A percentile compares a stretch with the other conserved stretches of the same genome.
Conservation (phyloP, 1,139 yeast genomes). For the Keqinozyma sinolaborantium region DNA sequence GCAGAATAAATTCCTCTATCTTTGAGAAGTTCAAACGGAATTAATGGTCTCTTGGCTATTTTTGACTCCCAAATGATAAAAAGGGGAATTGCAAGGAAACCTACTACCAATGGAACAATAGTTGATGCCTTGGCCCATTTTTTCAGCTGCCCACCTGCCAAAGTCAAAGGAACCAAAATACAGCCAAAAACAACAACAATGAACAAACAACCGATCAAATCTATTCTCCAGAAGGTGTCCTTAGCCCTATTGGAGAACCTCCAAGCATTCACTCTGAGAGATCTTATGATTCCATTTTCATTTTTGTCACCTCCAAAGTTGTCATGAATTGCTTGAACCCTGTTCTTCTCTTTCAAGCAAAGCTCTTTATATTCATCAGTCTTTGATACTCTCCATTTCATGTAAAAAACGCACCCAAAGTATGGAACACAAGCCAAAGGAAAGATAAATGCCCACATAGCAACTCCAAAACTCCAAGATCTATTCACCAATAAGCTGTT, state of each 20-base stretch:
- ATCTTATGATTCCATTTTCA: no score
- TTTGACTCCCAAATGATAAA: slow-evolving; percentile 9
- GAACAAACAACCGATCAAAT: slow-evolving; percentile 4
- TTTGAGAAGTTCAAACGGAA: slow-evolving; percentile 27
- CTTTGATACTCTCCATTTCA: slow-evolving; percentile 30
- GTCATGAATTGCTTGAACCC: slow-evolving; percentile 9
- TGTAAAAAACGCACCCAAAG: slow-evolving; percentile 25
- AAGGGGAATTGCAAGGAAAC: slow-evolving; percentile 4
- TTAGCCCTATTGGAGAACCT: no score
- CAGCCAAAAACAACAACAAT: slow-evolving; percentile 6
- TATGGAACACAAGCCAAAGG: slow-evolving; percentile 34
- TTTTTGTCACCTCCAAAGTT: no score
- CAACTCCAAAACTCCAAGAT: slow-evolving; percentile 34
- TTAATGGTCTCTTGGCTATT: slow-evolving; percentile 28
- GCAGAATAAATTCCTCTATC: slow-evolving; percentile 36
- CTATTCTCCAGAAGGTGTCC: slow-evolving; percentile 5
- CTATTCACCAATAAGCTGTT: slow-evolving; percentile 15
- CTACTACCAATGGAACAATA: slow-evolving; percentile 5
- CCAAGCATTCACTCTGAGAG: no score
- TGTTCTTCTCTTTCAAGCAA: slow-evolving; percentile 23
- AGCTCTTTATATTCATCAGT: slow-evolving; percentile 29
- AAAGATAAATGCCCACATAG: slow-evolving; percentile 40
- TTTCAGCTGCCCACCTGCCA: slow-evolving; percentile 2
- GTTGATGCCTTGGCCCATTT: slow-evolving; percentile 3
- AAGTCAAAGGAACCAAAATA: slow-evolving; percentile 5